Conservation (phyloP, 257 asterid species). For the Forsythia suspensa region DNA sequence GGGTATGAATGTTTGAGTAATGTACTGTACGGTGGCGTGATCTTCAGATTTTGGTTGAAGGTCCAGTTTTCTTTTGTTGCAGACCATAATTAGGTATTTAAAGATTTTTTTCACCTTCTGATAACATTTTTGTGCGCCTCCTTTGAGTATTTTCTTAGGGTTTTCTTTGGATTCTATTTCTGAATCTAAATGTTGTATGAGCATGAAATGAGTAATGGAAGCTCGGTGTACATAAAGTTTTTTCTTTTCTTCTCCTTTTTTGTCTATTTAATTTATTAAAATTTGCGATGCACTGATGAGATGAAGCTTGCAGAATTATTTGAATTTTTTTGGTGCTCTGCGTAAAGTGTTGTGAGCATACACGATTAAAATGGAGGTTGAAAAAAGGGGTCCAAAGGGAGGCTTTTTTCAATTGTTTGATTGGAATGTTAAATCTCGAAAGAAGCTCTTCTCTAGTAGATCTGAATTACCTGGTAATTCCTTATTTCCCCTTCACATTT, state of each 20-base stretch:
- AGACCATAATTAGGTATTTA: not conserved
- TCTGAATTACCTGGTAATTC: slow-evolving; percentile 70
- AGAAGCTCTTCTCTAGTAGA: slow-evolving; percentile 85
- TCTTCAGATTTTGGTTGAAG: not conserved
- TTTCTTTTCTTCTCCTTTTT: not conserved
- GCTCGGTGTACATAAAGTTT: not conserved
- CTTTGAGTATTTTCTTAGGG: not conserved
- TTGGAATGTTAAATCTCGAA: slow-evolving; percentile 89
- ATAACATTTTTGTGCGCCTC: not conserved
- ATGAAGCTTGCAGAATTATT: slow-evolving; percentile 5
- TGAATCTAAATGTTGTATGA: not conserved
- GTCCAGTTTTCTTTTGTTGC: not conserved
- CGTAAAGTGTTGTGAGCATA: slow-evolving; percentile 10
- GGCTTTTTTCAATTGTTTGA: slow-evolving; percentile 94
- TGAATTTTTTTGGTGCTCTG: slow-evolving; percentile 18
- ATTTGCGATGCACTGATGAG: not conserved
- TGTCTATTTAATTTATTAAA: not conserved
- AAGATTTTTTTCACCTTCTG: not conserved
- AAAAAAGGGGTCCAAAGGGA: slow-evolving; percentile 74
- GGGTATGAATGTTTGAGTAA: not conserved
- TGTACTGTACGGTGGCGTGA: not conserved
- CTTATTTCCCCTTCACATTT: slow-evolving; percentile 12
- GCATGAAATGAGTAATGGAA: not conserved
- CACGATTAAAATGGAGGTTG: slow-evolving; percentile 67
- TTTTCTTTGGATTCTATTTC: not conserved